Percentiles rank a stretch among this genome's conserved stretches.
phyloP scores from a whole-genome alignment of 2,329 filamentous ascomycete species.

The Periconia macrospinosa region DNA sequence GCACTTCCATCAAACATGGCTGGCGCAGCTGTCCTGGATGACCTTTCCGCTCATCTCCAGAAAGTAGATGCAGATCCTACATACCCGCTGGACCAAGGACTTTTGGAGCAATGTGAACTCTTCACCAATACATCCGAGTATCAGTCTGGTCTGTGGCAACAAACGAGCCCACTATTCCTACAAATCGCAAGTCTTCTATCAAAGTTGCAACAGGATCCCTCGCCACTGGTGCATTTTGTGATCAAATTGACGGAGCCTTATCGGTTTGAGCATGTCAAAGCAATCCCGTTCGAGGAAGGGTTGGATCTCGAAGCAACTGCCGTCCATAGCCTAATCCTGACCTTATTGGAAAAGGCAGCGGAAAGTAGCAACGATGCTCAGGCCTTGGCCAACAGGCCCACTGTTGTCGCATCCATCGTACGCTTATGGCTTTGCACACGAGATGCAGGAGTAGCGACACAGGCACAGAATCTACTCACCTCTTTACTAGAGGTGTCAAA shows the following conservation, averaged over 20 bases:
- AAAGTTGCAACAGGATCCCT: conserved; percentile 60
- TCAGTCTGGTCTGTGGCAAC: conserved; percentile 25
- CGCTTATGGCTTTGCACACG: conserved; percentile 61
- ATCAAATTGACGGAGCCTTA: conserved; percentile 52
- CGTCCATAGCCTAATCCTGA: conserved; percentile 60
- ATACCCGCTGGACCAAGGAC: conserved; percentile 49
- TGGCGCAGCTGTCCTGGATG: conserved; percentile 21
- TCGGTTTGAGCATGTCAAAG: conserved; percentile 45
- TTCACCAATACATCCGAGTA: conserved; percentile 40
- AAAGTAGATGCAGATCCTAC: conserved; percentile 49
- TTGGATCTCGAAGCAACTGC: conserved; percentile 52
- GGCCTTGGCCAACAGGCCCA: conserved; percentile 58
- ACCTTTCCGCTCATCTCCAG: conserved; percentile 49
- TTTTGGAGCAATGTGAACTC: conserved; percentile 56
- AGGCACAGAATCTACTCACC: conserved; percentile 56
- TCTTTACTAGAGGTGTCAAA: conserved; percentile 53
- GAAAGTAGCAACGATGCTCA: conserved; percentile 56
- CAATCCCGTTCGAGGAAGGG: conserved; percentile 58
- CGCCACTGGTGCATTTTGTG: conserved; percentile 57
- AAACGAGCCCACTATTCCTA: conserved; percentile 40
- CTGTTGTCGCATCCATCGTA: conserved; percentile 58
- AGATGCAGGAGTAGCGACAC: conserved; percentile 58
- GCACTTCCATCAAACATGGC: not conserved
- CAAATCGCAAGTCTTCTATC: conserved; percentile 56
- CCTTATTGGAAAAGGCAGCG: conserved; percentile 60